Conservation (phyloP, 352 stramenopile species). For the Thalassiosira exigua region DNA sequence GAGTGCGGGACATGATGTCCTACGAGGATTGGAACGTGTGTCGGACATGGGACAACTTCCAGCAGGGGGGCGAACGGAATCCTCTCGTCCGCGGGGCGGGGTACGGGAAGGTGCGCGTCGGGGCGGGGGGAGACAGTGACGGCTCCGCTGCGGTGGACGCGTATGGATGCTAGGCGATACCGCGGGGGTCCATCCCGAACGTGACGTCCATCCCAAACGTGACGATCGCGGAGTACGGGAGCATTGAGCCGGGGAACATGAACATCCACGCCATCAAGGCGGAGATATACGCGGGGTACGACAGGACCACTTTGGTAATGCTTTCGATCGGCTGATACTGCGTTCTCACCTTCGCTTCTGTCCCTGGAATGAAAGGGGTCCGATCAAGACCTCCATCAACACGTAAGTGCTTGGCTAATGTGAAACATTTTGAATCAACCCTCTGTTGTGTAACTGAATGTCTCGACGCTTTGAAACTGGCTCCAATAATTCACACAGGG, state of each 20-base stretch:
- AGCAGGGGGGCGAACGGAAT: background rate
- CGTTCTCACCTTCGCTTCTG: background rate
- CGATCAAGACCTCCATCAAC: constrained; percentile 93
- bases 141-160: constrained; percentile 13
- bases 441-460: background rate
- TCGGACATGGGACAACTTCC: constrained; percentile 88
- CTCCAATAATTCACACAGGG: constrained; percentile 29
- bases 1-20: constrained; percentile 60
- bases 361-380: constrained; percentile 75
- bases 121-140: background rate
- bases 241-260: constrained; percentile 80
- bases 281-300: constrained; percentile 91
- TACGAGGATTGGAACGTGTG: constrained; percentile 92
- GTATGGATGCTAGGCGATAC: constrained; percentile 42
- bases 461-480: background rate
- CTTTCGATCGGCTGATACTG: too few relatives aligned
- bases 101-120: background rate
- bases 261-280: constrained; percentile 92
- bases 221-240: constrained; percentile 94
- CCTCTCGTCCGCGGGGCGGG: background rate
- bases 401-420: constrained; percentile 75
- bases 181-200: too few relatives aligned
- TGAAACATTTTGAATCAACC: too few relatives aligned
- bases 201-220: constrained; percentile 93
- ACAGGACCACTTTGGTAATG: too few relatives aligned